Evolutionary conservation across 1,284 basidiomycete genomes (phyloP).

Genomic region (Psilocybe mexicana): DNA sequence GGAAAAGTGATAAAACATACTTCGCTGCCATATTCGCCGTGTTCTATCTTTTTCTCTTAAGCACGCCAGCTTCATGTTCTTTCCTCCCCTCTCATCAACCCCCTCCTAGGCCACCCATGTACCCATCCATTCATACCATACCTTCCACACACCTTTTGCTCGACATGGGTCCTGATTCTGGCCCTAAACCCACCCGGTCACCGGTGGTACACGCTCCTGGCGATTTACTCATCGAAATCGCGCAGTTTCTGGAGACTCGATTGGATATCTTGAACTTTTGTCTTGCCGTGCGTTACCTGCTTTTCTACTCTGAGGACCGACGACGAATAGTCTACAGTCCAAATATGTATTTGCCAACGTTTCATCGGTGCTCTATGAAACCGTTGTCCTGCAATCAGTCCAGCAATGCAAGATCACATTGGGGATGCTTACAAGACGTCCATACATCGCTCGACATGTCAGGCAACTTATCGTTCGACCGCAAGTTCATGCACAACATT

Average conservation of each 20-base stretch:
- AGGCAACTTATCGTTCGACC: slow-evolving; percentile 53
- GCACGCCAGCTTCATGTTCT: neutral
- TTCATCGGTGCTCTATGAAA: slow-evolving; percentile 58
- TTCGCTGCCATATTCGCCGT: neutral
- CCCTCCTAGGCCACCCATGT: neutral
- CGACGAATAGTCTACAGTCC: slow-evolving; percentile 34
- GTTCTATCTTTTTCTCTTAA: neutral
- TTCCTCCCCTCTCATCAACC: neutral
- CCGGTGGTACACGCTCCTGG: slow-evolving; percentile 39
- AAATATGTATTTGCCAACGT: slow-evolving; percentile 50
- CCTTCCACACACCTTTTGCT: neutral
- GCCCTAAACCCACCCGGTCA: slow-evolving; percentile 11
- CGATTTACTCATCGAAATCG: slow-evolving; percentile 67
- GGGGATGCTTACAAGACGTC: slow-evolving; percentile 54
- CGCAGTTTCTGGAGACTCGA: slow-evolving; percentile 48
- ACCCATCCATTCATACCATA: neutral
- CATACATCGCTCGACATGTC: slow-evolving; percentile 64
- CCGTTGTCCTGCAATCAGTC: slow-evolving; percentile 50
- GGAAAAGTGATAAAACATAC: neutral
- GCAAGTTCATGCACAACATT: slow-evolving; percentile 32
- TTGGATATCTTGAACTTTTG: slow-evolving; percentile 58
- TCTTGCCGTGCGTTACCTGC: slow-evolving; percentile 47
- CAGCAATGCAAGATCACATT: slow-evolving; percentile 64
- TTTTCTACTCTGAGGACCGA: slow-evolving; percentile 8
- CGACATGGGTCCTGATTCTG: neutral